Evolutionary conservation across 129 eudicot species (phyloP).

Genomic region (Centrapalus pauciflorus): DNA sequence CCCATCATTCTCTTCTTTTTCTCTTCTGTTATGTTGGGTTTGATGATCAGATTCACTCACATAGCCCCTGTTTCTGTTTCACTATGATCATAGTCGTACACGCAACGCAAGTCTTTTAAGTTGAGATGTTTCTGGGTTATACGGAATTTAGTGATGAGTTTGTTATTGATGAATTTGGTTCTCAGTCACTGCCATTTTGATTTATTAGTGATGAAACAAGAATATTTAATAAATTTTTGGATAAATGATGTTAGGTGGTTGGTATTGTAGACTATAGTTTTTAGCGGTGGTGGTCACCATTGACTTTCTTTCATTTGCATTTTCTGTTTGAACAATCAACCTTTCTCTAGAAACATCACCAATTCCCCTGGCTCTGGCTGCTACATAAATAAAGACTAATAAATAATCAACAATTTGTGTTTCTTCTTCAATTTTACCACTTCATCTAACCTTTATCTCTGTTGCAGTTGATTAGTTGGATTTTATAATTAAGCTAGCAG

Average conservation of each 20-base stretch:
- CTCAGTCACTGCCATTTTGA: too few relatives aligned
- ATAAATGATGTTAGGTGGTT: not conserved
- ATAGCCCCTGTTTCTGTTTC: not conserved
- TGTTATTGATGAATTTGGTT: not conserved
- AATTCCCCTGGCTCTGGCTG: too few relatives aligned
- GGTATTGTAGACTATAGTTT: not conserved
- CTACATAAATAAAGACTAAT: not conserved
- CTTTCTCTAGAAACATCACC: conserved; percentile 2
- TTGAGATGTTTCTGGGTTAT: too few relatives aligned
- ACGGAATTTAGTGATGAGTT: too few relatives aligned
- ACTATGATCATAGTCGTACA: too few relatives aligned
- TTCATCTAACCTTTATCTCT: not conserved
- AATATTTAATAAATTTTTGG: too few relatives aligned
- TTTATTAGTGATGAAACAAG: too few relatives aligned
- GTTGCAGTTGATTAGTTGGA: conserved; percentile 29
- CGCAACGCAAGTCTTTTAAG: too few relatives aligned
- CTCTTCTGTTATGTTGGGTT: too few relatives aligned
- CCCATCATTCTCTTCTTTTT: too few relatives aligned
- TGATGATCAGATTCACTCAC: too few relatives aligned
- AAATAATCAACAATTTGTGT: not conserved
- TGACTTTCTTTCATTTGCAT: not conserved
- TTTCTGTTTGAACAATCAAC: not conserved
- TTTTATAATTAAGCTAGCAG: not conserved
- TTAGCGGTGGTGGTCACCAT: not conserved
- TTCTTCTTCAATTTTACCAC: not conserved